Evolutionary conservation across 2,329 filamentous ascomycete species (phyloP).

Genomic region (Periconia sp.): DNA sequence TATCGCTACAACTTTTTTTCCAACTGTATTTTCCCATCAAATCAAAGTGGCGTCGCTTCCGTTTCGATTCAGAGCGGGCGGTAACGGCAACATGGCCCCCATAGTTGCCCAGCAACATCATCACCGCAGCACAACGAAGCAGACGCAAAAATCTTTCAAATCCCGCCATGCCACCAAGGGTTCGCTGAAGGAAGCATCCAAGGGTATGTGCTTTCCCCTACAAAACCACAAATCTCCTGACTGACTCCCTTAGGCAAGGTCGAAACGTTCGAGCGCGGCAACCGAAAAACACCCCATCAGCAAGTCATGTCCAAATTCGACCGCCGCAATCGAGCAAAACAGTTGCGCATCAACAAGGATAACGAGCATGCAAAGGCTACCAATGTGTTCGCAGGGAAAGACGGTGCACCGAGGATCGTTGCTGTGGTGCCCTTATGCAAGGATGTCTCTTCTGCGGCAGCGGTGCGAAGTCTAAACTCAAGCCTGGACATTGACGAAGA

Average conservation of each 20-base stretch:
- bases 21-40: background rate
- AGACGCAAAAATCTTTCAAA: slow-evolving; percentile 87
- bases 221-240: slow-evolving; percentile 9
- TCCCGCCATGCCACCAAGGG: slow-evolving; percentile 87
- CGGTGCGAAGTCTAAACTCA: slow-evolving; percentile 70
- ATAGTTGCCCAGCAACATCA: slow-evolving; percentile 67
- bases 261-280: slow-evolving; percentile 67
- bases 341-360: slow-evolving; percentile 81
- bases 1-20: background rate
- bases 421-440: slow-evolving; percentile 82
- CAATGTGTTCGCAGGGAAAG: slow-evolving; percentile 80
- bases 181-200: slow-evolving; percentile 78
- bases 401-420: slow-evolving; percentile 85
- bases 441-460: slow-evolving; percentile 67
- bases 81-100: slow-evolving; percentile 66
- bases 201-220: slow-evolving; percentile 59
- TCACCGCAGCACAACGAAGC: slow-evolving; percentile 91
- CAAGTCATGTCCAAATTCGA: slow-evolving; percentile 98
- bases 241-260: slow-evolving; percentile 67
- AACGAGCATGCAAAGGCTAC: slow-evolving; percentile 78
- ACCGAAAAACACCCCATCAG: slow-evolving; percentile 87
- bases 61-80: slow-evolving; percentile 83
- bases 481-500: slow-evolving; percentile 78
- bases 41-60: slow-evolving; percentile 53
- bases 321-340: slow-evolving; percentile 90